phyloP scores from a whole-genome alignment of 2,329 filamentous ascomycete species.

The Xylaria sp. region DNA sequence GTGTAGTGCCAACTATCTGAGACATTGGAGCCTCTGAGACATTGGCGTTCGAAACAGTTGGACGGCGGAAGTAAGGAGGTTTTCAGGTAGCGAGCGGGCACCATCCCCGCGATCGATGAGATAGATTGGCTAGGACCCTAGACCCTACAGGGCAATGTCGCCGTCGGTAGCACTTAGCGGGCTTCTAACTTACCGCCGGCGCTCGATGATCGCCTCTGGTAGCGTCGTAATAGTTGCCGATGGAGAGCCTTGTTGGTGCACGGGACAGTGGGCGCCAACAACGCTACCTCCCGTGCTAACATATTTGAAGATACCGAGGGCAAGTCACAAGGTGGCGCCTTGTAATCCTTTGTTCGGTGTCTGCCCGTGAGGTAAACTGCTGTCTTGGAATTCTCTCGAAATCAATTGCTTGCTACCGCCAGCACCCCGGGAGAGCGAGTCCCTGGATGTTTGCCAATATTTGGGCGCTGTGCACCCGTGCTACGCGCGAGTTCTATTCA shows the following conservation, averaged over 20 bases:
- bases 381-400: not conserved
- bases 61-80: no score
- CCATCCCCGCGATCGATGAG: no score
- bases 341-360: not conserved
- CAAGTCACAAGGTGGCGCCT: not conserved
- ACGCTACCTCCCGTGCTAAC: no score
- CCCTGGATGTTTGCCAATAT: not conserved
- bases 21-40: no score
- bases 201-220: not conserved
- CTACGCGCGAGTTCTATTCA: not conserved
- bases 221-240: not conserved
- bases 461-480: not conserved
- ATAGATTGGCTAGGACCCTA: no score
- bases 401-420: not conserved
- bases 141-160: not conserved
- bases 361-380: no score
- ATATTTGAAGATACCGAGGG: no score
- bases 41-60: no score
- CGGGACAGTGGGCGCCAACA: no score
- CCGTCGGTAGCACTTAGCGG: not conserved
- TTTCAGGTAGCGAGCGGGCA: no score
- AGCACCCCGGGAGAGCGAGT: not conserved
- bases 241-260: conserved; percentile 18
- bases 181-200: not conserved
- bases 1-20: no score